Evolutionary conservation across 177 flowering plant genomes (phyloP).

Genomic region (Tripterygium wilfordii): DNA sequence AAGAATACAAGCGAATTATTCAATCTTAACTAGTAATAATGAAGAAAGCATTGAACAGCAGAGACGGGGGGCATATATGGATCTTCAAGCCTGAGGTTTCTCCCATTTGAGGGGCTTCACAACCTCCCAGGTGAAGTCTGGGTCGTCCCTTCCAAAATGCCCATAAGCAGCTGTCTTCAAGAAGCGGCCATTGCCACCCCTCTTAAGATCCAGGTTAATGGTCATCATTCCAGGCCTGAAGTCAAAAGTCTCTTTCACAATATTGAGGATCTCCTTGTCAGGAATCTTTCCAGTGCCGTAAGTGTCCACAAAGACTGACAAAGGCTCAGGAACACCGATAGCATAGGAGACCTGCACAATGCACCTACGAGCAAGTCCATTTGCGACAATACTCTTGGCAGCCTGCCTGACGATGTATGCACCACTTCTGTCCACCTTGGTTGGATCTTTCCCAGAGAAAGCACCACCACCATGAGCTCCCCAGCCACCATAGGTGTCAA

Average conservation of each 20-base stretch:
- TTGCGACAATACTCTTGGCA: conserved; percentile 83
- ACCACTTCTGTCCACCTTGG: conserved; percentile 88
- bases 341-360: conserved; percentile 86
- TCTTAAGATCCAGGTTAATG: conserved; percentile 73
- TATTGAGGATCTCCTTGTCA: conserved; percentile 72
- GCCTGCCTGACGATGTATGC: conserved; percentile 89
- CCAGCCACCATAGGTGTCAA: conserved; percentile 89
- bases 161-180: conserved; percentile 88
- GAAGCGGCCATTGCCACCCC: conserved; percentile 71
- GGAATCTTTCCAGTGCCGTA: conserved; percentile 77
- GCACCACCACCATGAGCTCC: conserved; percentile 94
- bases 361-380: conserved; percentile 70
- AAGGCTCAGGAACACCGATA: conserved; percentile 87
- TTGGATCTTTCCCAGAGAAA: conserved; percentile 83
- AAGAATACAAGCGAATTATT: conserved; percentile 15
- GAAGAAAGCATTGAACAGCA: background rate
- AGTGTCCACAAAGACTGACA: conserved; percentile 72
- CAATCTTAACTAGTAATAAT: conserved; percentile 2
- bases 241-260: conserved; percentile 82
- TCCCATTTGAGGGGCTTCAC: conserved; percentile 88
- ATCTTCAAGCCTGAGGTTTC: conserved; percentile 41
- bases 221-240: conserved; percentile 87
- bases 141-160: conserved; percentile 82
- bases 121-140: conserved; percentile 89
- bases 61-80: background rate